Evolutionary conservation across 495 filamentous ascomycete species (phyloP).

Genomic region (Apodospora peruviana): DNA sequence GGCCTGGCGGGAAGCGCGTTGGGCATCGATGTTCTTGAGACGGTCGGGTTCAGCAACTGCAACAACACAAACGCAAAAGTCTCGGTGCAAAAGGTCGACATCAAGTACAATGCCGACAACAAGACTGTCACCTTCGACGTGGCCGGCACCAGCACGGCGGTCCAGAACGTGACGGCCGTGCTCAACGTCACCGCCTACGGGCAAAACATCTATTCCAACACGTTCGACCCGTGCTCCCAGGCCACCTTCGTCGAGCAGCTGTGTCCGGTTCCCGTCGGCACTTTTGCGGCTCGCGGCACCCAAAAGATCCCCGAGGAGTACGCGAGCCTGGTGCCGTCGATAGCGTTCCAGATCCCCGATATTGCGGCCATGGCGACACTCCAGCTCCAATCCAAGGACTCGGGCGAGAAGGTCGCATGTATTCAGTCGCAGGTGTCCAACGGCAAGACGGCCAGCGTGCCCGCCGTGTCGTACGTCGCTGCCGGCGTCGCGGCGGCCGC

Average conservation of each 20-base stretch:
- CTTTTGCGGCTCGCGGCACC: constrained; percentile 65
- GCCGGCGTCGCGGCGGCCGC: constrained; percentile 85
- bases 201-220: constrained; percentile 68
- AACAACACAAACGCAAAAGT: constrained; percentile 58
- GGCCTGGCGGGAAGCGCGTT: constrained; percentile 32
- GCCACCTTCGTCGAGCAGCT: constrained; percentile 62
- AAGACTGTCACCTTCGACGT: constrained; percentile 77
- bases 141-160: constrained; percentile 63
- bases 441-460: constrained; percentile 70
- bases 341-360: constrained; percentile 89
- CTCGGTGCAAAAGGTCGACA: constrained; percentile 65
- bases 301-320: constrained; percentile 65
- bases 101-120: constrained; percentile 70
- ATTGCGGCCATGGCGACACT: constrained; percentile 82
- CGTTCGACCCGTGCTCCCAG: constrained; percentile 74
- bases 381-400: constrained; percentile 59
- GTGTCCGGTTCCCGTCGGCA: constrained; percentile 80
- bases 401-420: constrained; percentile 66
- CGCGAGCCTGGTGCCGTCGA: constrained; percentile 72
- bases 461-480: constrained; percentile 78
- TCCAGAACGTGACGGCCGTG: constrained; percentile 75
- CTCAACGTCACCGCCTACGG: constrained; percentile 85
- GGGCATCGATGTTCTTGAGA: constrained; percentile 70
- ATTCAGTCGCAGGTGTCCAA: constrained; percentile 77
- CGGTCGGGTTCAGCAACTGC: constrained; percentile 74